Percentiles rank a stretch among this genome's conserved stretches.
These are phyloP conservation scores for Geotrichum histeridarum DNA, from an alignment of 1,139 yeast genomes.

Conservation along the genomic window DNA sequence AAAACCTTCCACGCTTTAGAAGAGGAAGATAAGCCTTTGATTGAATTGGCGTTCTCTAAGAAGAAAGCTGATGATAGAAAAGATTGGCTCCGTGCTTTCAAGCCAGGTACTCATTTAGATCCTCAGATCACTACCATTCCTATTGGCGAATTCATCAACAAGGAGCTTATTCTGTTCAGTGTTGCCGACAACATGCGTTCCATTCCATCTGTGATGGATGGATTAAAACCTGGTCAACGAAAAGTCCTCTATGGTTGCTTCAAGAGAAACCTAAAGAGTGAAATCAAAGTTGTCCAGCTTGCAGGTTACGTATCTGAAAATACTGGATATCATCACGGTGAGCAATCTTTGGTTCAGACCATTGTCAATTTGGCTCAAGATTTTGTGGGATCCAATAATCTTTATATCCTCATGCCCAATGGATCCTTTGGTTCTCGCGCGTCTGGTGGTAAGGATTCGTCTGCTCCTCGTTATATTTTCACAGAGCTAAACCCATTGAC, in stretches of 20 bases:
- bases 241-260: slow-evolving; percentile 87
- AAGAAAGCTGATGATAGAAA: slow-evolving; percentile 96
- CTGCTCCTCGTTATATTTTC: slow-evolving; percentile 96
- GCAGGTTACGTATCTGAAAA: slow-evolving; percentile 87
- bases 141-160: slow-evolving; percentile 88
- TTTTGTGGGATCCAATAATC: slow-evolving; percentile 87
- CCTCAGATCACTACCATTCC: slow-evolving; percentile 76
- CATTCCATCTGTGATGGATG: slow-evolving; percentile 90
- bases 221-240: slow-evolving; percentile 96
- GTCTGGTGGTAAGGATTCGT: slow-evolving; percentile 95
- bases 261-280: slow-evolving; percentile 68
- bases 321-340: slow-evolving; percentile 96
- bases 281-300: slow-evolving; percentile 85
- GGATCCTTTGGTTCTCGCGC: slow-evolving; percentile 98
- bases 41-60: slow-evolving; percentile 92
- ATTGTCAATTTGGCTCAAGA: slow-evolving; percentile 93
- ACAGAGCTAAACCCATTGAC: slow-evolving; percentile 80
- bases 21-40: slow-evolving; percentile 71
- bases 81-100: slow-evolving; percentile 86
- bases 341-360: slow-evolving; percentile 77
- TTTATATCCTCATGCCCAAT: slow-evolving; percentile 78
- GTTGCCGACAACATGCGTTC: slow-evolving; percentile 97
- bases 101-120: slow-evolving; percentile 90
- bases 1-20: slow-evolving; percentile 79
- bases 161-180: slow-evolving; percentile 88